These are phyloP conservation scores for Aspergillus japonicus DNA, from an alignment of 2,329 filamentous ascomycete genomes.

Conservation along the genomic window DNA sequence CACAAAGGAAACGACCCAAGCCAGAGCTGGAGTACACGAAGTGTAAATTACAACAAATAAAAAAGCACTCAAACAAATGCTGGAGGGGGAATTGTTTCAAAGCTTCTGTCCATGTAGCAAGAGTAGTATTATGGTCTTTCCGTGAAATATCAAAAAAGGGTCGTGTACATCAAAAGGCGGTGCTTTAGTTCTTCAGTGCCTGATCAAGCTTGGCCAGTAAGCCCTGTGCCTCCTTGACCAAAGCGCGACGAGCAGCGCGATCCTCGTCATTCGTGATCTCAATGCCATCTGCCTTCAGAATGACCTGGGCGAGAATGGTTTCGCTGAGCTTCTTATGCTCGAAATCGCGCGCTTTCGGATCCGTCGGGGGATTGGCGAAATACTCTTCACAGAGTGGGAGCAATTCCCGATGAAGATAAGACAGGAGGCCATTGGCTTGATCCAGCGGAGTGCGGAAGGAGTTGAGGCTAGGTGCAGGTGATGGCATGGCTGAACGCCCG, in stretches of 20 bases:
- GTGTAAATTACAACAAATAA: background rate
- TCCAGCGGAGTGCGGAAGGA: conserved; percentile 34
- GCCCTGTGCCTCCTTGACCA: conserved; percentile 45
- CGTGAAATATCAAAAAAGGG: background rate
- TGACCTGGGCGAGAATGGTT: conserved; percentile 44
- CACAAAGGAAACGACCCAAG: background rate
- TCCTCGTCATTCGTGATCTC: conserved; percentile 68
- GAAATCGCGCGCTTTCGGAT: conserved; percentile 41
- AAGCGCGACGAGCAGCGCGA: conserved; percentile 48
- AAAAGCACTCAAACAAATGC: conserved; percentile 4
- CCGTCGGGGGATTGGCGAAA: conserved; percentile 39
- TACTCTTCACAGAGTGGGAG: conserved; percentile 41
- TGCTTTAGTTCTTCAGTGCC: conserved; percentile 19
- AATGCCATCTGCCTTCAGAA: conserved; percentile 65
- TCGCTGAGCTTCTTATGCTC: conserved; percentile 47
- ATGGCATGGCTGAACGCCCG: conserved; percentile 20
- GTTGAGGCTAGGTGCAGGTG: conserved; percentile 38
- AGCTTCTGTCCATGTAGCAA: background rate
- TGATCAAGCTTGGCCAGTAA: conserved; percentile 41
- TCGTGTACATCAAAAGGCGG: conserved; percentile 1
- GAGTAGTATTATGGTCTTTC: conserved; percentile 3
- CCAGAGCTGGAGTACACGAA: background rate
- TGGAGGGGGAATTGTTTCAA: background rate
- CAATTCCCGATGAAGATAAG: conserved; percentile 39
- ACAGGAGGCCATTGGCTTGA: conserved; percentile 38